Conservation (phyloP, 306 rosid species). For the Acmispon strigosus region DNA sequence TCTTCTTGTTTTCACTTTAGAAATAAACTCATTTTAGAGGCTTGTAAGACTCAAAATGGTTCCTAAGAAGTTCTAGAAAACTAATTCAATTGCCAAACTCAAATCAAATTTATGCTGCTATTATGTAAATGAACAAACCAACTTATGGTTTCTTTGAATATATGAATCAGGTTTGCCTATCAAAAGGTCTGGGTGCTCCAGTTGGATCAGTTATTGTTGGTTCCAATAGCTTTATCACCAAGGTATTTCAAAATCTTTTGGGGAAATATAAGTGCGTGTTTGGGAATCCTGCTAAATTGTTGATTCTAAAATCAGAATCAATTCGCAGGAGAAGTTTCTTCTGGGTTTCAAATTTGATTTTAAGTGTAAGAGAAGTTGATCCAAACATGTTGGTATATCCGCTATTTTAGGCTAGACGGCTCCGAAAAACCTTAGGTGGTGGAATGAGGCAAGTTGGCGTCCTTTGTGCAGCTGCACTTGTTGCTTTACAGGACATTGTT, state of each 20-base stretch:
- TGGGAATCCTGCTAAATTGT: too few species aligned
- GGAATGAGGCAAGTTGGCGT: constrained; percentile 91
- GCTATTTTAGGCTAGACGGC: constrained; percentile 61
- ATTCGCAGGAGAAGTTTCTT: too few species aligned
- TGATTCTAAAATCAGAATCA: too few species aligned
- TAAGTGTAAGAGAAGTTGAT: too few species aligned
- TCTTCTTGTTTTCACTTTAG: neutral
- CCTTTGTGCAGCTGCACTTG: constrained; percentile 83
- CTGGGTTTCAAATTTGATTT: too few species aligned
- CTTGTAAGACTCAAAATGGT: constrained; percentile 8
- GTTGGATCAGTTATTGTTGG: constrained; percentile 89
- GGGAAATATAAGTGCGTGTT: neutral
- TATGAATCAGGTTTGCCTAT: constrained; percentile 66
- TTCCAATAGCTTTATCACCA: constrained; percentile 58
- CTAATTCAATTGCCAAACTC: neutral
- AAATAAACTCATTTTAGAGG: neutral
- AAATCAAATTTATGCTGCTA: neutral
- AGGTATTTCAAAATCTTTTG: constrained; percentile 39
- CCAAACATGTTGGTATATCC: neutral
- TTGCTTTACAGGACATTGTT: constrained; percentile 67
- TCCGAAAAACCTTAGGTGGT: constrained; percentile 85
- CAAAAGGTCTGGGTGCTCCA: constrained; percentile 95
- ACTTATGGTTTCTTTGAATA: constrained; percentile 1
- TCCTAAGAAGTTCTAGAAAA: neutral
- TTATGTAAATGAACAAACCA: neutral